Base-by-base conservation (phyloP, 805 yeast genomes). In the Candida multigemmis region DNA sequence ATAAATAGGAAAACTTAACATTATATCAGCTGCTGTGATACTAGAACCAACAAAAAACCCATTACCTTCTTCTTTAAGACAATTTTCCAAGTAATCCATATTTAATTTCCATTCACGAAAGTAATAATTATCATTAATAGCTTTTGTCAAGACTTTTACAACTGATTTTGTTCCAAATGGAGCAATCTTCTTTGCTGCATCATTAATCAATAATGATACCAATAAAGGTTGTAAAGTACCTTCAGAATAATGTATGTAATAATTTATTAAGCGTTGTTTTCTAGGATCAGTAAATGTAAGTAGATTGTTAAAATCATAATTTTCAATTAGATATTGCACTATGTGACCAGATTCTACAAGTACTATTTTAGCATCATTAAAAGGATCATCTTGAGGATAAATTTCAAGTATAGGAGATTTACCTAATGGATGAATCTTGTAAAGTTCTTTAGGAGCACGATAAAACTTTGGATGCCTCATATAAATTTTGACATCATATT, bases 331-430 rank as follows among this genome's bases (percentile, higher is more conserved):
- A 32, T 53, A 59, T 36, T 54, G 66, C 22, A 60, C 42, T 4
- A 60, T 60, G 16, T 47, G 37, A 1, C 68, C 68, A 19, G 56
- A 48, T 36, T 60, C 68, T 1, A 51, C 57, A 21, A 60, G 31
- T 32, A 49, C 49, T 11, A 57, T 27, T 27, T 44, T 35, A 2
- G 64, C 64, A 35, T 60, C 62, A 14, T 50, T 56, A 29, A 40
- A 46, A n/a, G n/a, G n/a, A n/a, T n/a, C n/a, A n/a, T n/a, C n/a
- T n/a, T n/a, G n/a, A n/a, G n/a, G n/a, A 21, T 41, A 36, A 6
- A 56, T 41, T 35, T 70, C 77, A 23, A 80, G 35, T 1, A 77
- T 46, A 1, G 89, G 89, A 1, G 74, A 55, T 41, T 73, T 74
- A 1, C 85, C 86, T 13, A 71, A 48, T 7, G 81, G 78, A 41